These are phyloP conservation scores for Onygenales sp. DNA, from an alignment of 2,329 filamentous ascomycete species.

Conservation along the genomic window DNA sequence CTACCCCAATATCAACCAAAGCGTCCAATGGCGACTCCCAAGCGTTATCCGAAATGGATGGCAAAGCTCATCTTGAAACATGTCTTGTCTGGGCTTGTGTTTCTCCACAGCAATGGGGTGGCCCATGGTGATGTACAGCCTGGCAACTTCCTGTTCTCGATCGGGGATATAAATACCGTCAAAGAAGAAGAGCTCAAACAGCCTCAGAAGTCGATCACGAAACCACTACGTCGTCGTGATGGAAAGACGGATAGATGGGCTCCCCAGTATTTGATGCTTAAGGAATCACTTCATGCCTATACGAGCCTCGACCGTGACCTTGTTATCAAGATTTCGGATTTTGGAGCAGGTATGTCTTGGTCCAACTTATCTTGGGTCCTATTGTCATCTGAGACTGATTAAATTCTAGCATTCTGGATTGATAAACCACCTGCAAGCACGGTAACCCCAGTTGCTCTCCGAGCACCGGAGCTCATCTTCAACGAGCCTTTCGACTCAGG, in stretches of 20 bases:
- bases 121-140: conserved; percentile 8
- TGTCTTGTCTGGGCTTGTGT: conserved; percentile 5
- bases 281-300: conserved; percentile 13
- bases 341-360: conserved; percentile 11
- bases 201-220: conserved; percentile 7
- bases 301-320: conserved; percentile 10
- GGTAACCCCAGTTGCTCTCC: conserved; percentile 18
- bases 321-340: conserved; percentile 15
- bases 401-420: conserved; percentile 16
- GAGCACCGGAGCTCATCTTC: conserved; percentile 23
- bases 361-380: neutral
- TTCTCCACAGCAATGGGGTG: conserved; percentile 5
- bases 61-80: conserved; percentile 8
- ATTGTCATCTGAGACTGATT: conserved; percentile 12
- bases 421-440: conserved; percentile 14
- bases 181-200: conserved; percentile 9
- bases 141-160: conserved; percentile 6
- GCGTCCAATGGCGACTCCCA: neutral
- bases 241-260: conserved; percentile 16
- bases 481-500: conserved; percentile 19
- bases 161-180: conserved; percentile 2
- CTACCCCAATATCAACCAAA: conserved; percentile 15
- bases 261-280: conserved; percentile 13
- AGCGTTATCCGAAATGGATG: conserved; percentile 5
- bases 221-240: conserved; percentile 10